Conservation (phyloP, 345 rosid genomes). For the Crucihimalaya himalaica region DNA sequence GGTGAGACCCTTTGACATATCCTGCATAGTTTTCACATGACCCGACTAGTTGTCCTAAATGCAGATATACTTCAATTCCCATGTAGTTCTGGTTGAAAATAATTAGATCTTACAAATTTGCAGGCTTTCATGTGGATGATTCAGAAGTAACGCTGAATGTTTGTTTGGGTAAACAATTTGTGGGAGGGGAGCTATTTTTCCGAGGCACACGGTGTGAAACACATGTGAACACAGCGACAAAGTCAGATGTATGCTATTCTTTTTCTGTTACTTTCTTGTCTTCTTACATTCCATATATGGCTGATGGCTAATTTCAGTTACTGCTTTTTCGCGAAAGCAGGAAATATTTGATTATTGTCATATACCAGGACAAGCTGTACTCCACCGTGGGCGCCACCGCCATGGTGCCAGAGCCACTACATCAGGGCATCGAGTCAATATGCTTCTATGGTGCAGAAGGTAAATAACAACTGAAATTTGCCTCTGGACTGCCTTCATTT, state of each 20-base stretch:
- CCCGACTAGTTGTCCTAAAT: slow-evolving; percentile 3
- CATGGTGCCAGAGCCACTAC: slow-evolving; percentile 98
- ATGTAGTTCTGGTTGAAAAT: neutral
- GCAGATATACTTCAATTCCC: neutral
- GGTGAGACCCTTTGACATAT: slow-evolving; percentile 53
- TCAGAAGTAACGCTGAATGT: slow-evolving; percentile 94
- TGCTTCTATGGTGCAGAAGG: slow-evolving; percentile 98
- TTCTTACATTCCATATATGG: neutral
- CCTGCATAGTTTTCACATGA: slow-evolving; percentile 5
- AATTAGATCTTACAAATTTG: slow-evolving; percentile 31
- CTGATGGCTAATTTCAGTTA: neutral
- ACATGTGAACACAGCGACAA: slow-evolving; percentile 81
- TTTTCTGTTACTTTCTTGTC: slow-evolving; percentile 22
- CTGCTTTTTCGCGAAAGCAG: slow-evolving; percentile 40
- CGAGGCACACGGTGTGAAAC: slow-evolving; percentile 90
- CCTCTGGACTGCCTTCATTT: neutral
- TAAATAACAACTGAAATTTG: slow-evolving; percentile 34
- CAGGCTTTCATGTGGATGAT: slow-evolving; percentile 98
- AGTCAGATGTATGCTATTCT: slow-evolving; percentile 64
- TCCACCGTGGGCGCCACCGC: slow-evolving; percentile 94
- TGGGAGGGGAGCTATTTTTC: slow-evolving; percentile 90
- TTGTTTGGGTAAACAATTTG: slow-evolving; percentile 91
- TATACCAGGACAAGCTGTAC: slow-evolving; percentile 78
- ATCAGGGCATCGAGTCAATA: slow-evolving; percentile 77
- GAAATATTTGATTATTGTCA: slow-evolving; percentile 80